phyloP scores from a whole-genome alignment of 2,329 filamentous ascomycete species.

The Neurospora sp. region DNA sequence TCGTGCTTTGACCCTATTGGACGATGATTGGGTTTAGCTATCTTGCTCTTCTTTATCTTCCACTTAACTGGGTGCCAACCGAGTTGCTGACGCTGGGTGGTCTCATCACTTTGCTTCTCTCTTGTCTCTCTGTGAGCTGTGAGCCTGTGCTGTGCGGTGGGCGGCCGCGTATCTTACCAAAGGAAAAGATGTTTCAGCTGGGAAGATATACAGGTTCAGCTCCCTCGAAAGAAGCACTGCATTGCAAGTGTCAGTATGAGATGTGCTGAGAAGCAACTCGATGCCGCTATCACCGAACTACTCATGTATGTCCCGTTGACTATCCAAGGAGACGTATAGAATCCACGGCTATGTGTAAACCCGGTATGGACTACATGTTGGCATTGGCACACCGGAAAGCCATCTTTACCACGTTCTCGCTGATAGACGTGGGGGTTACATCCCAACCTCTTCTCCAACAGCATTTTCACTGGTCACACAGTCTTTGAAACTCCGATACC shows the following conservation, averaged over 20 bases:
- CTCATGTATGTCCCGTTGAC: not conserved
- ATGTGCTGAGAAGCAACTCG: not conserved
- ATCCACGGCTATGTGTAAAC: not conserved
- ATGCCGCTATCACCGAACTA: not conserved
- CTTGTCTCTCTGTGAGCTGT: not conserved
- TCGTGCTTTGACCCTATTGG: too few species aligned
- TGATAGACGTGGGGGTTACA: not conserved
- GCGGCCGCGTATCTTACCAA: not conserved
- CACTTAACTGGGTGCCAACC: not conserved
- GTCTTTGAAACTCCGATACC: not conserved
- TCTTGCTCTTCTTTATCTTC: not conserved
- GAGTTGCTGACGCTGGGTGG: not conserved
- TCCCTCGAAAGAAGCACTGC: not conserved
- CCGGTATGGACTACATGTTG: not conserved
- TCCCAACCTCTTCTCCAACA: not conserved
- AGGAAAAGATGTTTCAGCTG: not conserved
- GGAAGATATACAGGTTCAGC: not conserved
- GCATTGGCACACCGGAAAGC: not conserved
- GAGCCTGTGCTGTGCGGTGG: not conserved
- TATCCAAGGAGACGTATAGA: not conserved
- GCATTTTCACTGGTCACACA: not conserved
- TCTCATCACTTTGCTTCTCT: not conserved
- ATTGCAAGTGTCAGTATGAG: not conserved
- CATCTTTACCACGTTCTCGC: not conserved
- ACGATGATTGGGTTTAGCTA: not conserved